These are phyloP conservation scores for Helianthus annuus DNA, from an alignment of 129 eudicot species.

Conservation along the genomic window DNA sequence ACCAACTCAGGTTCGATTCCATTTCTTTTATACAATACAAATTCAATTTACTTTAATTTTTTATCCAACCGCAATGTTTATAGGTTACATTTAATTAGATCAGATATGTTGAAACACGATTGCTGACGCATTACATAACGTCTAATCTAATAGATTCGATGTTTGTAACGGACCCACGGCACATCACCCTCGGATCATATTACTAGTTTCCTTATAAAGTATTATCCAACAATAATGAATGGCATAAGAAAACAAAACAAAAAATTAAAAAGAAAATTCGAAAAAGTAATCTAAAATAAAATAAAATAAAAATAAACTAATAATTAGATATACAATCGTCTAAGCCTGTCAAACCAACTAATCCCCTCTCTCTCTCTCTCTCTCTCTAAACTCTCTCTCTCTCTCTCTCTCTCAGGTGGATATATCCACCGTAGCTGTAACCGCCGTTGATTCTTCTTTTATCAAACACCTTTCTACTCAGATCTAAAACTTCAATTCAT, in stretches of 20 bases:
- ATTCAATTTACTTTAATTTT: too few relatives aligned
- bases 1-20: too few relatives aligned
- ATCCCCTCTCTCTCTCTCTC: constrained; percentile 23
- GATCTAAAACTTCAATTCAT: constrained; percentile 32
- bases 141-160: too few relatives aligned
- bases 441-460: constrained; percentile 18
- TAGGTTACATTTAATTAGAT: too few relatives aligned
- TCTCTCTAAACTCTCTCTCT: constrained; percentile 23
- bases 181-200: too few relatives aligned
- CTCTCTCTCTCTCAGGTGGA: constrained; percentile 16
- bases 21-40: too few relatives aligned
- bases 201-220: too few relatives aligned
- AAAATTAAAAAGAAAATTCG: background rate
- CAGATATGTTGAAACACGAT: too few relatives aligned
- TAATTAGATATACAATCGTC: constrained; percentile 23
- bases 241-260: background rate
- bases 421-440: constrained; percentile 24
- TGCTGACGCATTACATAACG: too few relatives aligned
- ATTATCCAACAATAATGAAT: background rate
- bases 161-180: too few relatives aligned
- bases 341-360: constrained; percentile 42
- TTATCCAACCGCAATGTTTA: too few relatives aligned
- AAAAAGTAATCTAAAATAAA: background rate
- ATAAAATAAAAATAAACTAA: background rate
- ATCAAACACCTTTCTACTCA: constrained; percentile 2